Percentiles rank a stretch among this genome's conserved stretches.
These are phyloP conservation scores for Discostella pseudostelligera DNA, from an alignment of 108 stramenopile genomes.

Conservation along the genomic window DNA sequence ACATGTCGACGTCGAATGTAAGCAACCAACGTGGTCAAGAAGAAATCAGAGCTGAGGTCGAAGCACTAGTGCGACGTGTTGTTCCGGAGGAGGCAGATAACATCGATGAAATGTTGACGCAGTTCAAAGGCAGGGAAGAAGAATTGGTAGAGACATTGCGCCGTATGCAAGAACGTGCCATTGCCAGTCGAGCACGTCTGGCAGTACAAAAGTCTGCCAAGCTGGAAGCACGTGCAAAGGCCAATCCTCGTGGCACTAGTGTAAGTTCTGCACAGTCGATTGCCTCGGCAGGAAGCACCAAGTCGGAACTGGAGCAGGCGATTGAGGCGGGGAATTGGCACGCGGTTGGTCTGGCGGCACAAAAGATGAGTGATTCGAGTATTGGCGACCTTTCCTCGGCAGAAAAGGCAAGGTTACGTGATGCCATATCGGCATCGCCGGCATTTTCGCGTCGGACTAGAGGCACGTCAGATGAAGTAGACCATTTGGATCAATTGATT, in stretches of 20 bases:
- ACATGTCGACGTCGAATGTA: constrained; percentile 35
- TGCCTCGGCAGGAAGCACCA: constrained; percentile 31
- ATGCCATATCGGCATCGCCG: constrained; percentile 38
- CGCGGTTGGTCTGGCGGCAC: constrained; percentile 80
- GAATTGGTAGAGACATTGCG: constrained; percentile 83
- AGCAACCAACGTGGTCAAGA: constrained; percentile 53
- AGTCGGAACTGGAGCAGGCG: constrained; percentile 56
- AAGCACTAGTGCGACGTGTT: constrained; percentile 71
- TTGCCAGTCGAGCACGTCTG: constrained; percentile 73
- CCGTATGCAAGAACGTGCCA: constrained; percentile 83
- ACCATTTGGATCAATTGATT: constrained; percentile 73
- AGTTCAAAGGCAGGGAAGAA: constrained; percentile 90
- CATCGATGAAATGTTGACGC: constrained; percentile 86
- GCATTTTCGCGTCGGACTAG: constrained; percentile 7
- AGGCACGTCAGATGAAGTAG: constrained; percentile 36
- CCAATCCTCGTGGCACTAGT: constrained; percentile 14
- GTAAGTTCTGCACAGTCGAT: constrained; percentile 21
- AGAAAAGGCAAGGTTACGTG: constrained; percentile 34
- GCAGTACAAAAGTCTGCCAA: constrained; percentile 79
- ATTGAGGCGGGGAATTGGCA: constrained; percentile 89
- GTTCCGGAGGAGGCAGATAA: constrained; percentile 89
- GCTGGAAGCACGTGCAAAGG: constrained; percentile 55
- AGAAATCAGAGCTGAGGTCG: constrained; percentile 79
- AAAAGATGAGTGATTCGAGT: constrained; percentile 52
- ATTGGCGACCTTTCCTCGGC: constrained; percentile 34